Evolutionary conservation across 208 protist species (phyloP), one percentile per base, ranked within the genome.

Genomic region (Angomonas deanei): DNA sequence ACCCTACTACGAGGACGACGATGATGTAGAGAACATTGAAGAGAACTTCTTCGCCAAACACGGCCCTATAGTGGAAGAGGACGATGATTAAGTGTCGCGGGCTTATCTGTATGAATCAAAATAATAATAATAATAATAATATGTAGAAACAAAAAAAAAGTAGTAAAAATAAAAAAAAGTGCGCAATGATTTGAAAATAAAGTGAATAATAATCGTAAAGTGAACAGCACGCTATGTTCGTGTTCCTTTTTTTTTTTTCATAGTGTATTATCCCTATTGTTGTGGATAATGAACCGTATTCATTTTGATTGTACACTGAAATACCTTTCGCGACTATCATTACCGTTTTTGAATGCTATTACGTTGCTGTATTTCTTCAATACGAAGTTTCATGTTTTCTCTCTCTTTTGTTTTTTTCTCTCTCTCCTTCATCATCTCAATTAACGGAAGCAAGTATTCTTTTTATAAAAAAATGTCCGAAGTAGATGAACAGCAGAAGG

Each of bases 11-110:
- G 73, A 83, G 46, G 80, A 90, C 48, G 80, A 93, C n/a, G 89
- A 92, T 24, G 86, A 96, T 64, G 88, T 96, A 17, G 84, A 96
- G 75, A 66, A 90, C 31, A 80, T 90, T 66, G 78, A 72, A 11
- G 80, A 92, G 15, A 79, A 80, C 8, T 96, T 84, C 76, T 90
- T 93, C 56, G 70, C 80, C 68, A 84, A 70, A 38, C 73, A 91
- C 56, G 88, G 88, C 3, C 88, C 88, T n/a, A 78, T 94, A 65
- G 84, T 94, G 57, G 85, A 92, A 42, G 80, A 90, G 67, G 84
- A 91, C 49, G 82, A 90, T 28, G 27, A 56, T 33, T 56, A 10
- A 27, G n/a, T 17, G 5, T 30, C 11, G 17, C 27, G 24, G 55
- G 34, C 17, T 52, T 52, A 42, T 42, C 15, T 42, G 13, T 54